Conservation (phyloP, 139 green algal genomes). For the Pleodorina starrii region DNA sequence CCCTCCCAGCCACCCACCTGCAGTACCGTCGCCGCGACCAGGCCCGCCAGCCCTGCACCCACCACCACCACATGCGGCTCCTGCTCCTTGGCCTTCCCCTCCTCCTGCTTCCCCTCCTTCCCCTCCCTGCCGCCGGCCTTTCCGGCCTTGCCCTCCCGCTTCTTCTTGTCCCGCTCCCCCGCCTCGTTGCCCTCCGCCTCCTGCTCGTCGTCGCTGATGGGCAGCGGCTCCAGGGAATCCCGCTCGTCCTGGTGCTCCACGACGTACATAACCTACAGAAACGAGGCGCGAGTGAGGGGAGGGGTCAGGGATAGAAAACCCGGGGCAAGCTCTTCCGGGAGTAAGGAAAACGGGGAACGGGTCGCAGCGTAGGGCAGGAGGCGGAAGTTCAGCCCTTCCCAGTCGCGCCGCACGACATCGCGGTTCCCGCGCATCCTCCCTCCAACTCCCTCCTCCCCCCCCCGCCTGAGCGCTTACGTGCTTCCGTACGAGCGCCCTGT, state of each 20-base stretch:
- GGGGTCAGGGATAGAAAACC: too few relatives aligned
- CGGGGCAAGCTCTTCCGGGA: too few relatives aligned
- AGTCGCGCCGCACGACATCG: too few relatives aligned
- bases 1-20: too few relatives aligned
- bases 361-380: too few relatives aligned
- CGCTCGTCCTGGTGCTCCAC: conserved; percentile 55
- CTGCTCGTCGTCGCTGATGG: conserved; percentile 36
- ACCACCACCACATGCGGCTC: conserved; percentile 77
- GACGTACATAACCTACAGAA: conserved; percentile 61
- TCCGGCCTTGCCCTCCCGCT: background rate
- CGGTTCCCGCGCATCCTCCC: too few relatives aligned
- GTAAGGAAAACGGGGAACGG: too few relatives aligned
- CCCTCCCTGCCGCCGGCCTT: conserved; percentile 10
- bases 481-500: conserved; percentile 69
- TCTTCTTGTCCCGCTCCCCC: conserved; percentile 14
- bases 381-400: too few relatives aligned
- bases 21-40: conserved; percentile 82
- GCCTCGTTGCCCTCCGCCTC: conserved; percentile 42
- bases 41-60: conserved; percentile 85
- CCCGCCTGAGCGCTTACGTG: too few relatives aligned
- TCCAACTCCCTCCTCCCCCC: too few relatives aligned
- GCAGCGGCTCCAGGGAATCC: conserved; percentile 49
- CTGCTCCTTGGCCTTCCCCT: background rate
- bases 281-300: too few relatives aligned
- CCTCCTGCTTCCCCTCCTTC: background rate